Conservation (phyloP, 108 stramenopile genomes). For the Aurantiochytrium sp. region DNA sequence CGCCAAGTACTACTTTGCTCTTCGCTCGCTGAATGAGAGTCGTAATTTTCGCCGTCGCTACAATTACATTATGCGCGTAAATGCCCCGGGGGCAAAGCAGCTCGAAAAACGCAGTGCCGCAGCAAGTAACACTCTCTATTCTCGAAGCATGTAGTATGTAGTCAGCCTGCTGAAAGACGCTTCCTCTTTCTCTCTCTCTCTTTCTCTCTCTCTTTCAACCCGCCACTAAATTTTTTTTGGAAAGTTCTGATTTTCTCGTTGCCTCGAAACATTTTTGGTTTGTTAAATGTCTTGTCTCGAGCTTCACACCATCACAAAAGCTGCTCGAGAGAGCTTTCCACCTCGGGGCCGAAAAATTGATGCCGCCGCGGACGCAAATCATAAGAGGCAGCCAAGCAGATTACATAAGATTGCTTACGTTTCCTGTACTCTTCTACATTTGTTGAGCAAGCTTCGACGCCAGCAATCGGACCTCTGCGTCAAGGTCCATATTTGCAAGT, state of each 20-base stretch:
- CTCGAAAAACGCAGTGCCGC: not conserved
- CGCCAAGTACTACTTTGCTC: slow-evolving; percentile 97
- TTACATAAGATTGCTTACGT: too few species aligned
- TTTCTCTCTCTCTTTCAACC: not conserved
- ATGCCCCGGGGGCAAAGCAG: not conserved
- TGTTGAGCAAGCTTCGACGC: not conserved
- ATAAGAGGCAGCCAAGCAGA: too few species aligned
- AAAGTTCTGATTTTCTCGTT: too few species aligned
- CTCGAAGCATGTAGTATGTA: not conserved
- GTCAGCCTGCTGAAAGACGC: not conserved
- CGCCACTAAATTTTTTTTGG: not conserved
- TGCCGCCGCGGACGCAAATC: too few species aligned
- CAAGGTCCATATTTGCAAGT: not conserved
- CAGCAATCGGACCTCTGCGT: not conserved
- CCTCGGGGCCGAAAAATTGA: too few species aligned
- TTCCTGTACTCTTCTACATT: too few species aligned
- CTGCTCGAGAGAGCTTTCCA: not conserved
- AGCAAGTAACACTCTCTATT: not conserved
- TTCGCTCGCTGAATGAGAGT: slow-evolving; percentile 79
- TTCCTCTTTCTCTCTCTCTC: not conserved
- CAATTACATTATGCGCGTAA: slow-evolving; percentile 48
- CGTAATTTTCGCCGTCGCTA: slow-evolving; percentile 65
- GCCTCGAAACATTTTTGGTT: too few species aligned
- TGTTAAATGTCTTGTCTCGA: not conserved
- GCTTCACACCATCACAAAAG: not conserved